Evolutionary conservation across 108 stramenopile species (phyloP), one percentile per base, ranked within the genome.

Genomic region (Skeletonema marinoi): DNA sequence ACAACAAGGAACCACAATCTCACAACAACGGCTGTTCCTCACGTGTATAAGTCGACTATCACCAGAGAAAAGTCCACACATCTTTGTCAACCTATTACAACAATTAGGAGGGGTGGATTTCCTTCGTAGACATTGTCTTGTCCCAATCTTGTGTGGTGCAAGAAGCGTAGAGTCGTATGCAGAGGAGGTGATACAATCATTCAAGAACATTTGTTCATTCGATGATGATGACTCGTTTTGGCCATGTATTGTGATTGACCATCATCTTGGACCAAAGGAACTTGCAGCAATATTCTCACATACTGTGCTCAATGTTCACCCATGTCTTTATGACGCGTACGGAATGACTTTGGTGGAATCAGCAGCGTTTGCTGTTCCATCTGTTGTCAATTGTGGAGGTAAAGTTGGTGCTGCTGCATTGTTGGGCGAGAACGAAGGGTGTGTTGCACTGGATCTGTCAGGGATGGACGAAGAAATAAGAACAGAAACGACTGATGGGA

Each of bases 321-420:
- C 88, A 3, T 81, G 80, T 51, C 50, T 78, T 5, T 88, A 88
- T 54, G 88, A 88, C 74, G 86, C 88, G 8, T 88, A 81, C 65
- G 88, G 88, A 12, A 88, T 88, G 88, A 88, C 88, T 4, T 65
- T 88, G 39, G 68, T 88, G 8, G 88, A 88, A 76, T 82, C 88
- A 11, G 83, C 85, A 30, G 85, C 88, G 1, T 86, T 81, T 66
- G 83, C 81, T 21, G 85, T 66, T 16, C 85, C 86, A 29, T 74
- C 86, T 6, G 70, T 88, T 39, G 62, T 86, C 6, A 64, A 78
- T 25, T 31, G 36, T 17, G 80, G 80, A 39, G 75, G 75, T 1
- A 51, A 67, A 50, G 66, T 84, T 46, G 86, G 83, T 56, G 83
- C 83, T 12, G 63, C 46, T 30, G 25, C 38, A 30, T 35, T 80